Percentiles rank a stretch among this genome's conserved stretches.
Evolutionary conservation across 2,329 filamentous ascomycete genomes (phyloP).

Genomic region (Ophiocordyceps camponoti-saundersi): DNA sequence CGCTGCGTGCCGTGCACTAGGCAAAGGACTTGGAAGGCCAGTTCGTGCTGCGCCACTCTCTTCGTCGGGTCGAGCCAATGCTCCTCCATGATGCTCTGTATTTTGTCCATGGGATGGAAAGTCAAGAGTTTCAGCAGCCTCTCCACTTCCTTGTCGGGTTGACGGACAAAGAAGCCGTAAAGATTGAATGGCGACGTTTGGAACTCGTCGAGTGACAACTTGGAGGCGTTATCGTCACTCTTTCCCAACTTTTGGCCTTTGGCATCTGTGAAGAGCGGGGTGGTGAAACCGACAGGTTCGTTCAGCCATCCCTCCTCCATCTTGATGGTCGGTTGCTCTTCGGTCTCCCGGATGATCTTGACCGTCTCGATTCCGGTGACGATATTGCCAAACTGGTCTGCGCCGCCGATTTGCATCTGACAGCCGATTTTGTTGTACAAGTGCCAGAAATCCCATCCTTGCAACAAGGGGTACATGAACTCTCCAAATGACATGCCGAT

Average conservation of each 20-base stretch:
- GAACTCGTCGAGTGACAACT: constrained; percentile 69
- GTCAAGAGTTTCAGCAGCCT: constrained; percentile 78
- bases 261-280: constrained; percentile 73
- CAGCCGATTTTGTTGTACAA: constrained; percentile 52
- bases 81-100: constrained; percentile 47
- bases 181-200: constrained; percentile 73
- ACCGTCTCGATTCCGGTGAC: constrained; percentile 75
- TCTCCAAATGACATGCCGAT: constrained; percentile 91
- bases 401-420: constrained; percentile 82
- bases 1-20: constrained; percentile 56
- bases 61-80: constrained; percentile 53
- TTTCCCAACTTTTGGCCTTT: constrained; percentile 89
- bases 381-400: constrained; percentile 95
- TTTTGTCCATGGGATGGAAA: constrained; percentile 59
- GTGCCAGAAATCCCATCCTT: constrained; percentile 94
- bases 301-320: constrained; percentile 26
- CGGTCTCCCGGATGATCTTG: constrained; percentile 49
- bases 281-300: constrained; percentile 70
- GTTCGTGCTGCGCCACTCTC: constrained; percentile 63
- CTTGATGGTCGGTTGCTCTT: constrained; percentile 25
- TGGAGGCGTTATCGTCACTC: constrained; percentile 65
- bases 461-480: constrained; percentile 82
- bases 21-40: constrained; percentile 68
- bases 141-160: constrained; percentile 67
- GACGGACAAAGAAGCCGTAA: constrained; percentile 78